These are phyloP conservation scores for Dioscorea zingiberensis DNA, from an alignment of 106 monocot genomes.

Conservation along the genomic window DNA sequence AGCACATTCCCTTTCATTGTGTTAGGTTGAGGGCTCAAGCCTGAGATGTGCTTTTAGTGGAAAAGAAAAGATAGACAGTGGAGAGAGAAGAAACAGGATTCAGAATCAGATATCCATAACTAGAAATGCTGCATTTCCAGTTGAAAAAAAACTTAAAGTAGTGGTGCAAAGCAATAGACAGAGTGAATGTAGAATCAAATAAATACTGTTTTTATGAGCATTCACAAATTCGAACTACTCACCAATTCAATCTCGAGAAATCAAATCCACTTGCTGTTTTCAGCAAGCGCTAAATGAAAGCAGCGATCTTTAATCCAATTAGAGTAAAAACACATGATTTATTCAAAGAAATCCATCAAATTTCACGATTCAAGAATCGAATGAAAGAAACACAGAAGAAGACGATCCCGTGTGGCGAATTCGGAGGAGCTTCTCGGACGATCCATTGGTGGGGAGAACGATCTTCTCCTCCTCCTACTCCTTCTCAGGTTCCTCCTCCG, in stretches of 20 bases:
- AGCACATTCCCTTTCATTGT: no score
- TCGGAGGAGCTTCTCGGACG: constrained; percentile 73
- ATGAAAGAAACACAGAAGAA: background rate
- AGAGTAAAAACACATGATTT: background rate
- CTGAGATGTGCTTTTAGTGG: no score
- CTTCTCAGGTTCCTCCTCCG: background rate
- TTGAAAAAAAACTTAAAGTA: background rate
- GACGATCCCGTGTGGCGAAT: constrained; percentile 75
- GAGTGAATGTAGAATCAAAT: background rate
- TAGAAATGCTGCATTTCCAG: background rate
- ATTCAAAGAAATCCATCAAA: background rate
- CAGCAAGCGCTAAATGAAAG: background rate
- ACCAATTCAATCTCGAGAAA: background rate
- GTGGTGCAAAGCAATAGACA: background rate
- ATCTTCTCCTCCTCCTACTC: constrained; percentile 48
- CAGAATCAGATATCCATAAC: no score
- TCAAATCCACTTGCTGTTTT: background rate
- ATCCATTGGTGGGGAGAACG: constrained; percentile 86
- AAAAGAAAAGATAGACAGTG: no score
- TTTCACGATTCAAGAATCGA: background rate
- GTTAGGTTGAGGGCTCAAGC: no score
- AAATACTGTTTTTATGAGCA: no score
- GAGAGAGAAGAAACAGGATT: no score
- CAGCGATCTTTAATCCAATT: background rate
- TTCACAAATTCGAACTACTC: no score